Evolutionary conservation across 179 eudicot species (phyloP), one percentile per base, ranked within the genome.

Genomic region (Amaranthus tricolor): DNA sequence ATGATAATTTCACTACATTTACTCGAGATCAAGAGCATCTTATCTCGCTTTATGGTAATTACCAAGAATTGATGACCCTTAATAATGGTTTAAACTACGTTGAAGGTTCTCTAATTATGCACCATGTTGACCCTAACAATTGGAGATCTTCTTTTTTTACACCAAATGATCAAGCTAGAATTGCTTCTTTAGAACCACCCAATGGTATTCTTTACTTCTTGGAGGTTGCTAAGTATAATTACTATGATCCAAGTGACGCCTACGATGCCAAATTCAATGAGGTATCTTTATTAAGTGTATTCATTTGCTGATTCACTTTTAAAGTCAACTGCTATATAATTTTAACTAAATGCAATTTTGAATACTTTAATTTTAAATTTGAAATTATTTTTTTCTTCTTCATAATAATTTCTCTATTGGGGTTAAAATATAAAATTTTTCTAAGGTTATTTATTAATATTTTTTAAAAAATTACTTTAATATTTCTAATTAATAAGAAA

Each of bases 81-180:
- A 62, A 45, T 3, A 62, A 71, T 31, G 91, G 88, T 7, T 44
- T 89, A 12, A 77, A 89, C 79, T 92, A 87, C 63, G 85, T 92
- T 5, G 99, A 95, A 78, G 99, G 99, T 0, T 88, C 95, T 56
- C 71, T 88, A 3, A 79, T 90, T 14, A 77, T 84, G 84, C 62
- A 82, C 10, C 79, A 78, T 54, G 74, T 73, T 2, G 83, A 82
- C 82, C 86, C 89, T 59, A 93, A 89, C 62, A 95, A 90, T 74
- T 94, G 96, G 98, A 90, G 97, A 62, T 94, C 96, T 21, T 91
- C 97, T 6, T 95, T 89, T 76, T 95, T 89, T 76, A 78, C 96
- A 6, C 68, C 81, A 0, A 62, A 77, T 4, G 88, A 88, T 82
- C 89, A 84, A 16, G 72, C 80, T 7, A 87, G 70, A 73, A 86